These are phyloP conservation scores for Symbiodinium pilosum DNA, from an alignment of 73 alveolate genomes.

Conservation along the genomic window DNA sequence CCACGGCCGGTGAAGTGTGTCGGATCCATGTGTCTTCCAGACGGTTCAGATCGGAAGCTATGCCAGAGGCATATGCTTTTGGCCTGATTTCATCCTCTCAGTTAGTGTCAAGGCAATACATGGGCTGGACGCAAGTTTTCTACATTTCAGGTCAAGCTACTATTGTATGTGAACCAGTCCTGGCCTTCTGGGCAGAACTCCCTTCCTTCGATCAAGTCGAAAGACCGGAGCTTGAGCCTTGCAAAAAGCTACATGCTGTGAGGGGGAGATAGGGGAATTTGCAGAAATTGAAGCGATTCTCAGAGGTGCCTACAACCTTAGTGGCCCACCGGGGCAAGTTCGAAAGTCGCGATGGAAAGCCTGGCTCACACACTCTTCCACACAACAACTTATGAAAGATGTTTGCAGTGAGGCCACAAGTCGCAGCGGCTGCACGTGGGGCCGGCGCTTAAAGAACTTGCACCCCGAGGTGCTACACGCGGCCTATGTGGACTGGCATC, in stretches of 20 bases:
- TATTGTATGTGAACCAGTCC: neutral
- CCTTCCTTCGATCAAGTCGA: slow-evolving; percentile 17
- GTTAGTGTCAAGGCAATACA: neutral
- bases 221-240: neutral
- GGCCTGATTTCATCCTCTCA: neutral
- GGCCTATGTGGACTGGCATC: no score
- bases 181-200: neutral
- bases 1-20: neutral
- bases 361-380: neutral
- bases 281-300: neutral
- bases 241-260: no score
- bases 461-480: neutral
- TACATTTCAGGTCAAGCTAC: neutral
- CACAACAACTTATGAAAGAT: no score
- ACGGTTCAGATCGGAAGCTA: neutral
- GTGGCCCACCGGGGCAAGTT: slow-evolving; percentile 2
- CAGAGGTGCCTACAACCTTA: slow-evolving; percentile 47
- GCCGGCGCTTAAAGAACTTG: slow-evolving; percentile 21
- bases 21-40: neutral
- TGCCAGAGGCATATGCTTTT: neutral
- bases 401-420: slow-evolving; percentile 59
- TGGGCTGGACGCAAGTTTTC: neutral
- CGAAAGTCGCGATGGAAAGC: slow-evolving; percentile 56
- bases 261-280: no score
- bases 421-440: slow-evolving; percentile 92